Evolutionary conservation across 2,329 filamentous ascomycete species (phyloP).

Genomic region (Chrysosporium keratinophilum): DNA sequence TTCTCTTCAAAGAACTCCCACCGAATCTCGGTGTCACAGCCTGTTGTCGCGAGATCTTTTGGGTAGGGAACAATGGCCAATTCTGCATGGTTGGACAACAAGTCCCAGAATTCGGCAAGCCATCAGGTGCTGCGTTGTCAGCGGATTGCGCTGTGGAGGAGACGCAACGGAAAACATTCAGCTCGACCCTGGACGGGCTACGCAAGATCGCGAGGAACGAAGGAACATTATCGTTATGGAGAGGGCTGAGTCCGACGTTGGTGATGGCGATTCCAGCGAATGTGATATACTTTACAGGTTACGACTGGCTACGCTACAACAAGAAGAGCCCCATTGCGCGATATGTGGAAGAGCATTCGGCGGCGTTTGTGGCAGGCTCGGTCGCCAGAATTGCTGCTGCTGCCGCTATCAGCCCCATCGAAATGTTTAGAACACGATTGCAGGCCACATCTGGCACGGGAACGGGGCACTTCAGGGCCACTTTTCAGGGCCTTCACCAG

Average conservation of each 20-base stretch:
- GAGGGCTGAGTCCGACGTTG: constrained; percentile 84
- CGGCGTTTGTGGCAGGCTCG: constrained; percentile 70
- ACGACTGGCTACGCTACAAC: constrained; percentile 82
- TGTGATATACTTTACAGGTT: constrained; percentile 97
- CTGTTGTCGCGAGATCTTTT: constrained; percentile 96
- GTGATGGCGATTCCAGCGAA: constrained; percentile 91
- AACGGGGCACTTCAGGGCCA: constrained; percentile 66
- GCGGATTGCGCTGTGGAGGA: constrained; percentile 79
- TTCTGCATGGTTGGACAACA: constrained; percentile 60
- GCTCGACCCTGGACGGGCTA: constrained; percentile 81
- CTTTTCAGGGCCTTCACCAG: constrained; percentile 61
- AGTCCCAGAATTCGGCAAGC: constrained; percentile 24
- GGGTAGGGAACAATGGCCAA: constrained; percentile 74
- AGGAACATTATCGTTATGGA: constrained; percentile 76
- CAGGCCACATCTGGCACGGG: constrained; percentile 56
- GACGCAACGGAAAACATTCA: constrained; percentile 70
- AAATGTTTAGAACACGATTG: constrained; percentile 86
- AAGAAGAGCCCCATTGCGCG: constrained; percentile 59
- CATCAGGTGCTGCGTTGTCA: constrained; percentile 35
- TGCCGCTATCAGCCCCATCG: constrained; percentile 74
- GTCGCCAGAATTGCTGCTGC: constrained; percentile 70
- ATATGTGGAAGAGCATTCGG: constrained; percentile 56
- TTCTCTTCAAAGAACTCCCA: constrained; percentile 55
- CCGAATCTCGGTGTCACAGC: constrained; percentile 83
- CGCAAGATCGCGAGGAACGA: constrained; percentile 93